Base-by-base conservation (phyloP, 352 stramenopile genomes). In the Pythium aristosporum region DNA sequence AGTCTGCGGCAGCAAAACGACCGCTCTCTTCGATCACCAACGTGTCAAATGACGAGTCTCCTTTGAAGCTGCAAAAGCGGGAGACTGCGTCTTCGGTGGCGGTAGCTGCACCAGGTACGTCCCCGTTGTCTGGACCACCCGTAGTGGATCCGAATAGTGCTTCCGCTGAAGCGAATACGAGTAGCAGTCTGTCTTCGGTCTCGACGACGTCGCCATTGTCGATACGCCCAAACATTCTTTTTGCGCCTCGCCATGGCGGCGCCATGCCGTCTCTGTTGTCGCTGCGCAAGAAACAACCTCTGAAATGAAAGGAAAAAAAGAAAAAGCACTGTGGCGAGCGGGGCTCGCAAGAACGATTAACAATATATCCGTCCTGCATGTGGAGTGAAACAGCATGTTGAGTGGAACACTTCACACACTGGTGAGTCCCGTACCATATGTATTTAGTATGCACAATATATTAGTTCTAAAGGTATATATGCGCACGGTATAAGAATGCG, bases 211-310 rank as follows among this genome's bases (percentile, higher is more conserved):
- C 34, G 34, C 43, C 54, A 41, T 21, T 61, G 55, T 60, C 56
- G 13, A 61, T 72, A 47, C 65, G 65, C 0, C 65, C 65, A 11
- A 72, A 67, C 58, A 72, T 72, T 53, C 80, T 73, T 42, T 92
- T 92, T 56, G 71, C 75, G 18, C 81, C 84, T 28, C 83, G 83
- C 55, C 69, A 87, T 54, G 64, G 67, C 9, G 73, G 59, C 12
- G 81, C 32, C 16, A 25, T 68, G 16, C 46, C 87, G 50, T 70
- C 77, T 36, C 82, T 77, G 46, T 77, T 90, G 49, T 74, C 81
- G 9, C 36, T 63, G 36, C 61, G 63, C 18, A 69, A 65, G 43
- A 65, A 60, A 39, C 43, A 63, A 36, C 16, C 44, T 18, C 20
- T n/a, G 32, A 47, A 61, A 51, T 18, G 54, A 52, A 51, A 61